Evolutionary conservation across 208 protist species (phyloP).

Genomic region (Trypanosoma rangeli): DNA sequence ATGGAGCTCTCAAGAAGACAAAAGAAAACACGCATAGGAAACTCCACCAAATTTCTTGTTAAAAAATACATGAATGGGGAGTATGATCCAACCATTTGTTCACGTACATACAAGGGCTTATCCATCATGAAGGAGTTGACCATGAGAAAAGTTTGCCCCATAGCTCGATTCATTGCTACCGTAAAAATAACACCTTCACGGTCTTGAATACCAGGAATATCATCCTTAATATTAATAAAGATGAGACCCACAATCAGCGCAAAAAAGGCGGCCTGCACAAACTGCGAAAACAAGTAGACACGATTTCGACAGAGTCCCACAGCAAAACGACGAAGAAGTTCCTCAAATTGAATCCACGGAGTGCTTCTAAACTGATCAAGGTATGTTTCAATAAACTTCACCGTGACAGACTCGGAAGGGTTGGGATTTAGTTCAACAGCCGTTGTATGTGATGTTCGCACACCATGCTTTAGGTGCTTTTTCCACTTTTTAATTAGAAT

Average conservation of each 20-base stretch:
- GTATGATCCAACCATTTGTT: slow-evolving; percentile 72
- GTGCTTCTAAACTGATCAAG: slow-evolving; percentile 47
- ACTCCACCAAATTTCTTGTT: slow-evolving; percentile 41
- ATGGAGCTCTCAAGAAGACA: slow-evolving; percentile 45
- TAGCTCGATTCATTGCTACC: slow-evolving; percentile 54
- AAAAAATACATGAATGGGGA: slow-evolving; percentile 59
- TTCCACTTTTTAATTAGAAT: slow-evolving; percentile 71
- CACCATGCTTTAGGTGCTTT: slow-evolving; percentile 50
- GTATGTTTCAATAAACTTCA: slow-evolving; percentile 49
- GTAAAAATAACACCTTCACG: slow-evolving; percentile 71
- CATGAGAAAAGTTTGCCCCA: slow-evolving; percentile 57
- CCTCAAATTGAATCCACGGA: slow-evolving; percentile 49
- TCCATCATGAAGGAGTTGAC: slow-evolving; percentile 49
- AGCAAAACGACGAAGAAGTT: slow-evolving; percentile 42
- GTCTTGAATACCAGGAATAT: slow-evolving; percentile 58
- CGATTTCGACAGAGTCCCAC: slow-evolving; percentile 46
- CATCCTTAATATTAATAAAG: slow-evolving; percentile 58
- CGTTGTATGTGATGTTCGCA: slow-evolving; percentile 51
- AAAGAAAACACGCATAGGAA: slow-evolving; percentile 51
- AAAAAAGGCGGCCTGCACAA: slow-evolving; percentile 64
- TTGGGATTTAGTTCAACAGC: slow-evolving; percentile 42
- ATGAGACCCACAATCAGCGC: slow-evolving; percentile 63
- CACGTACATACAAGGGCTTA: slow-evolving; percentile 58
- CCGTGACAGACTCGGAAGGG: slow-evolving; percentile 37
- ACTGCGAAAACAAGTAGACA: slow-evolving; percentile 45